These are phyloP conservation scores for Cochlearia excelsa DNA, from an alignment of 345 rosid species.

Conservation along the genomic window DNA sequence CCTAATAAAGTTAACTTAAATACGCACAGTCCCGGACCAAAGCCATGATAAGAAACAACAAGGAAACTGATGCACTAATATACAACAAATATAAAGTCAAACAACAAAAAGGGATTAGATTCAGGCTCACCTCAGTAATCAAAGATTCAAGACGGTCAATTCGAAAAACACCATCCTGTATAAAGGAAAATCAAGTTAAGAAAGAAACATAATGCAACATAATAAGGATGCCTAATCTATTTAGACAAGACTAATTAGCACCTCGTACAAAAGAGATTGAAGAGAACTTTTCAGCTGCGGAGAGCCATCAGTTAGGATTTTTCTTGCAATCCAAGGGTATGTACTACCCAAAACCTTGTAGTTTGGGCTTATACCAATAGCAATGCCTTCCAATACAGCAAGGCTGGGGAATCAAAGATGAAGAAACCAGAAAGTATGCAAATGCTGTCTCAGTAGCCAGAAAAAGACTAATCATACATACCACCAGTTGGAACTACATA, in stretches of 20 bases:
- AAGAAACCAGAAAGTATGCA: conserved; percentile 24
- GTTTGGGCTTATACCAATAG: conserved; percentile 66
- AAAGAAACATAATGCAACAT: conserved; percentile 15
- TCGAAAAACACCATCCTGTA: conserved; percentile 84
- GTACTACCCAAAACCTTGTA: conserved; percentile 96
- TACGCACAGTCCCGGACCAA: conserved; percentile 10
- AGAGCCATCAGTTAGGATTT: conserved; percentile 81
- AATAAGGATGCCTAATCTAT: conserved; percentile 1
- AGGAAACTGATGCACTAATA: neutral
- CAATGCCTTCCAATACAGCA: conserved; percentile 97
- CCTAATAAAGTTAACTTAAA: neutral
- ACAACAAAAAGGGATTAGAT: neutral
- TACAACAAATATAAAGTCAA: conserved; percentile 1
- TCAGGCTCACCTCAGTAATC: conserved; percentile 65
- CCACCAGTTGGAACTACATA: conserved; percentile 13
- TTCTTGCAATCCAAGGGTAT: conserved; percentile 97
- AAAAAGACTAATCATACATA: conserved; percentile 11
- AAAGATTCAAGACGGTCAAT: conserved; percentile 92
- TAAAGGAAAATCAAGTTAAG: conserved; percentile 17
- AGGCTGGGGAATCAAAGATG: conserved; percentile 47
- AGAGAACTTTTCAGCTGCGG: conserved; percentile 77
- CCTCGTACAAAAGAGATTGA: conserved; percentile 78
- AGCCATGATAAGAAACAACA: conserved; percentile 7
- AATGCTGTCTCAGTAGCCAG: conserved; percentile 10
- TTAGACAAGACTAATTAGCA: conserved; percentile 28